Evolutionary conservation across 2,329 filamentous ascomycete species (phyloP), one percentile per base, ranked within the genome.

Genomic region (Coniella vitis): DNA sequence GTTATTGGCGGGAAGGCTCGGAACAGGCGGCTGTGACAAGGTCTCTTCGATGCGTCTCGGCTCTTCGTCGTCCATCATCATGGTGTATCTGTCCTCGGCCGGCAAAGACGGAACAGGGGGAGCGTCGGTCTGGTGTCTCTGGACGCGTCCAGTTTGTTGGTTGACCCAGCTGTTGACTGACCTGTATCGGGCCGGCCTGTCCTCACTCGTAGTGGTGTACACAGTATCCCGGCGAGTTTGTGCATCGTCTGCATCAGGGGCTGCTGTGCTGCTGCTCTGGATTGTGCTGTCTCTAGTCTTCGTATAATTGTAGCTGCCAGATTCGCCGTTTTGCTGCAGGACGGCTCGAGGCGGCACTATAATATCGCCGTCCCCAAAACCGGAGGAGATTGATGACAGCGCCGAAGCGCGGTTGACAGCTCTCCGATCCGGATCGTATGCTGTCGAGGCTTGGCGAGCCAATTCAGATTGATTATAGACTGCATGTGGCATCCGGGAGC

Each of bases 151-250:
- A 8, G 74, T 74, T 61, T 85, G 81, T 59, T 85, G 79, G 55
- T 74, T 74, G 2, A 86, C 81, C 82, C 82, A 86, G 25, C 78
- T 82, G 48, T 69, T 72, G 48, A 85, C 69, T 7, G 70, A 74
- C 32, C 78, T 72, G 61, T 83, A 84, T 4, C 74, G 72, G 13
- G 76, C 69, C 4, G 76, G 72, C 38, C 65, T 61, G 52, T 82
- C 78, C 31, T 80, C 72, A 44, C 74, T 79, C 4, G 70, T 67
- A 44, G 70, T 65, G 0, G 77, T 79, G 56, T 73, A 78, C 2
- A 75, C 62, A 0, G 76, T 79, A 38, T 79, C 75, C 25, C 76
- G 68, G 31, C 63, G 59, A 42, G 58, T 58, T 25, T 42, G 55
- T 25, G 20, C 34, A 14, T 43, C 47, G 3, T n/a, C 21, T 65